Evolutionary conservation across 331 rosid genomes (phyloP), one percentile per base, ranked within the genome.

Genomic region (Acacia concinna): DNA sequence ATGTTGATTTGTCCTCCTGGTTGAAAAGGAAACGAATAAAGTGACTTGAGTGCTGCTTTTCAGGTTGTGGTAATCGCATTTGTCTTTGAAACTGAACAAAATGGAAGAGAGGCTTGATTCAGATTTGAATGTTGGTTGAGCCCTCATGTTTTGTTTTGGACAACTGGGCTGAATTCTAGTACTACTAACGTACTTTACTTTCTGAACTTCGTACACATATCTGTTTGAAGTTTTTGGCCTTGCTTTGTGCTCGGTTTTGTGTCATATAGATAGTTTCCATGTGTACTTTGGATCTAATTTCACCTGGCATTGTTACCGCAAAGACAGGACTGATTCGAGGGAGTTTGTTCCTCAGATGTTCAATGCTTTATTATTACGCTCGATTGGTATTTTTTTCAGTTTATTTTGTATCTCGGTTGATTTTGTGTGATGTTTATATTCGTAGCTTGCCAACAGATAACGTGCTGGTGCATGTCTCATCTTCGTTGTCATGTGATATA

Each of bases 401-500:
- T 66, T 30, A 23, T 32, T 51, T 75, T 57, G 32, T 13, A 70
- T 35, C 8, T 37, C 9, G 59, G 64, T 75, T 71, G 30, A 62
- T 74, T 44, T 38, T 14, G 10, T 74, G 15, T 4, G 77, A 72
- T 43, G 56, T 72, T 72, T 76, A 47, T 35, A 38, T 54, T 57
- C 40, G 32, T 57, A 62, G 52, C 35, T 67, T 10, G 75, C 57
- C 69, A 71, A 57, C 71, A 71, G 44, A 37, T 79, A 67, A 17
- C 65, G 78, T 76, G 72, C 32, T 63, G 32, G 41, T 68, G 79
- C 81, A 67, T 28, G 43, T 81, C 82, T 84, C 77, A 75, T 83
- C 63, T 79, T 52, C 67, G 9, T 5, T 82, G 87, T 70, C 66
- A 34, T 78, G 66, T 81, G 75, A 85, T 85, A 38, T 72, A 91